Evolutionary conservation across 1,139 yeast genomes (phyloP).

Genomic region (Candida freyschussii): DNA sequence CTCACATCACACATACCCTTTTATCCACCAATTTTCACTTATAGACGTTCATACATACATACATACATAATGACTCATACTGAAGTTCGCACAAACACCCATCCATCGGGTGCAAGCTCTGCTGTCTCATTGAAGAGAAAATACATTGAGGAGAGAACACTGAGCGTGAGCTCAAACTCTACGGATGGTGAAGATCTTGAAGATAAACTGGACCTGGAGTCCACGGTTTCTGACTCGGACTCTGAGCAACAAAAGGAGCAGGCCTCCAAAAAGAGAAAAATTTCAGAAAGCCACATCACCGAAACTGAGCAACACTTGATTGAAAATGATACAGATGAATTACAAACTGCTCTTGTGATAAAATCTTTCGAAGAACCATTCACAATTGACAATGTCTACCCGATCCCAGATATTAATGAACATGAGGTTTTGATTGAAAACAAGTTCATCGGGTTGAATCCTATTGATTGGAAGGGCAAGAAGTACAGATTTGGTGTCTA

Average conservation of each 20-base stretch:
- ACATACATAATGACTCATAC: too few species aligned
- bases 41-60: too few species aligned
- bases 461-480: constrained; percentile 49
- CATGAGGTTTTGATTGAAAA: constrained; percentile 39
- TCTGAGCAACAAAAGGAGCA: constrained; percentile 7
- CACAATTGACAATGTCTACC: constrained; percentile 16
- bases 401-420: constrained; percentile 25
- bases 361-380: constrained; percentile 28
- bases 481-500: constrained; percentile 44
- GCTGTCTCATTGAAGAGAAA: constrained; percentile 19
- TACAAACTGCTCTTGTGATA: constrained; percentile 27
- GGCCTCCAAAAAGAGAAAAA: constrained; percentile 7
- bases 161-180: constrained; percentile 20
- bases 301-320: constrained; percentile 15
- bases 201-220: constrained; percentile 9
- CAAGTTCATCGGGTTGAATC: constrained; percentile 41
- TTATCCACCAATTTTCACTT: too few species aligned
- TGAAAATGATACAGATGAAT: constrained; percentile 12
- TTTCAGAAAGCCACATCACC: constrained; percentile 3
- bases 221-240: constrained; percentile 8
- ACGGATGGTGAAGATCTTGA: constrained; percentile 16
- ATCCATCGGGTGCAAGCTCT: too few species aligned
- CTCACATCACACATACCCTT: too few species aligned
- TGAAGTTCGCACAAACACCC: too few species aligned
- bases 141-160: constrained; percentile 17